Evolutionary conservation across 768 basidiomycete species (phyloP), one percentile per base, ranked within the genome.

Genomic region (Xerocomus brunneocitrinus): DNA sequence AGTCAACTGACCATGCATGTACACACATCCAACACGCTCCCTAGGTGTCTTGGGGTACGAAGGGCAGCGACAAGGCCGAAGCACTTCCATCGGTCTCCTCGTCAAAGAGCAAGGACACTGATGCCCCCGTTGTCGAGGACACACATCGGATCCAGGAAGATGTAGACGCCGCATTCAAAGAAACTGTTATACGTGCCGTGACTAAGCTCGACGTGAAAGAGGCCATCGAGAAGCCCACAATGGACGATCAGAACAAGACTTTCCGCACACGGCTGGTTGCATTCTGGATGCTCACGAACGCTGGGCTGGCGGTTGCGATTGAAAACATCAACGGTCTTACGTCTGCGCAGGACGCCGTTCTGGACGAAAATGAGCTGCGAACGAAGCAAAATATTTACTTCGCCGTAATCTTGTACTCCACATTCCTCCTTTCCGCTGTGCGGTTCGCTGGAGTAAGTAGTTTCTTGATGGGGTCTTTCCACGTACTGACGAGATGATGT

Each of bases 61-160:
- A 95, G 73, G 93, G 91, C 46, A 89, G 85, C 51, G 95, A 98
- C 73, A 95, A 95, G 69, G 94, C 87, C 3, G 95, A 97, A 63
- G 86, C 86, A 4, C 76, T 98, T 8, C 95, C 95, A 2, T 89
- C 92, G 0, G 82, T 95, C 16, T 89, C 87, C 1, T 93, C 94
- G 8, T 86, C 83, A 57, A 94, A 94, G 68, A 72, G 77, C 40
- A 86, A 87, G 67, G 87, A 84, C 52, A 79, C 81, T 3, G 90
- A 87, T 36, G 81, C 80, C 4, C 79, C 81, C 10, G 87, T 92
- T 30, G 91, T 95, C 14, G 92, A 95, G 62, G 94, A 95, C 61
- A 84, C 87, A 1, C 82, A 88, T 31, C 80, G 83, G 57, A 81
- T 82, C 14, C 90, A 91, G 66, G 91, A 89, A 57, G 95, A 98